Base-by-base conservation (phyloP, 1,284 basidiomycete species). In the Sanguinoderma infundibulare region DNA sequence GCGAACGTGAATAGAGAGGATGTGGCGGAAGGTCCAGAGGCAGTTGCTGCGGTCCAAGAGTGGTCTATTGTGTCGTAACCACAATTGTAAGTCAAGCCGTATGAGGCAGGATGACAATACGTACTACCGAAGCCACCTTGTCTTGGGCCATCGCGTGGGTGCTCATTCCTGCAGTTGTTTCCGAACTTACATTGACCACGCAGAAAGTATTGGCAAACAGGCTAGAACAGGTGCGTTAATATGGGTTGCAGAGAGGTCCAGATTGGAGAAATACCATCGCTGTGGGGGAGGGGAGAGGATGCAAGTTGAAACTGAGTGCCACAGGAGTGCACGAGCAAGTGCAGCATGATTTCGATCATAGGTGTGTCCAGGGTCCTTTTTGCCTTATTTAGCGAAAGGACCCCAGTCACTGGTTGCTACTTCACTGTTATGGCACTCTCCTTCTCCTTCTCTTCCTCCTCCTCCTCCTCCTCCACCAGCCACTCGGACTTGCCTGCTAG, bases 141-240 rank as follows among this genome's bases (percentile, higher is more conserved):
- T 51, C 71, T 68, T 53, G 72, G 69, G n/a, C 65, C 71, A 39
- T 77, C 70, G 42, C 68, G 72, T 17, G 86, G 83, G 70, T 92
- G 91, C 63, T 91, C 88, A 68, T 90, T 87, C 66, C 84, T 83
- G 72, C 91, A 94, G 49, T 72, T 76, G 55, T 80, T 74, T 2
- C 92, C 92, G 67, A 89, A 94, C 68, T 79, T 83, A 77, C 91
- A 93, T 55, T 78, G 70, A 2, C 91, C 91, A 26, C 85, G 84
- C 53, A 90, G 73, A 69, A 82, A 92, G 72, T 78, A 92, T 60
- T 81, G 77, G 69, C 92, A 94, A 3, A 85, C 77, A 3, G 63
- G 71, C 79, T 80, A 40, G n/a, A 28, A 10, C 1, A 32, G 0
- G 3, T 10, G 0, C 3, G n/a, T 60, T 4, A 59, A 38, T 8